These are phyloP conservation scores for Yarrowia divulgata DNA, from an alignment of 805 yeast species.

Conservation along the genomic window DNA sequence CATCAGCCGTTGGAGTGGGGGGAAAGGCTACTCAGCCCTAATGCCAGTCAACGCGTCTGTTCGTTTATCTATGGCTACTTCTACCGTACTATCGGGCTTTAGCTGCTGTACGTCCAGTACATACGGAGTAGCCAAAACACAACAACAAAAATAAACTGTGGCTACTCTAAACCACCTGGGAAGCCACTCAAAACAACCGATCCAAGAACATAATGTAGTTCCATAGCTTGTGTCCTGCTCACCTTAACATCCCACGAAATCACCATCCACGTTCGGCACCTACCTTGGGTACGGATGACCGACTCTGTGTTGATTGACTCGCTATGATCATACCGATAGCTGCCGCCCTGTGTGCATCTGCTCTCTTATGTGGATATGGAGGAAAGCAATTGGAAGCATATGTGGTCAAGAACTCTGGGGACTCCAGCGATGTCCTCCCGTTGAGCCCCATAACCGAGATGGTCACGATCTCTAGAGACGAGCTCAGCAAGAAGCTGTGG, in stretches of 20 bases:
- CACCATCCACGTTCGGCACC: background rate
- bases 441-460: conserved; percentile 12
- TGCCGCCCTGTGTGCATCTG: conserved; percentile 23
- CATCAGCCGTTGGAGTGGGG: background rate
- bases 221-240: background rate
- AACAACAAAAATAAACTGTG: too few relatives aligned
- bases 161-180: too few relatives aligned
- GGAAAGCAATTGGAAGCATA: conserved; percentile 29
- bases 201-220: background rate
- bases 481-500: conserved; percentile 20
- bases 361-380: conserved; percentile 29
- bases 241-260: background rate
- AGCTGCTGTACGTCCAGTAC: too few relatives aligned
- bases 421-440: conserved; percentile 37
- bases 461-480: conserved; percentile 9
- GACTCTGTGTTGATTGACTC: background rate
- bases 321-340: conserved; percentile 30
- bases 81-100: too few relatives aligned
- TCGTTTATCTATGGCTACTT: too few relatives aligned
- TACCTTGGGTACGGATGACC: background rate
- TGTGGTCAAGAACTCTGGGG: conserved; percentile 32
- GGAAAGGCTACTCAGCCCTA: too few relatives aligned
- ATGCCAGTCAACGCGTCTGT: too few relatives aligned
- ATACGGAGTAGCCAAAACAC: too few relatives aligned
- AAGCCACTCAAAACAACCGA: too few relatives aligned